These are phyloP conservation scores for Schoenoplectus triqueter DNA, from an alignment of 202 grass and related monocot species.

Conservation along the genomic window DNA sequence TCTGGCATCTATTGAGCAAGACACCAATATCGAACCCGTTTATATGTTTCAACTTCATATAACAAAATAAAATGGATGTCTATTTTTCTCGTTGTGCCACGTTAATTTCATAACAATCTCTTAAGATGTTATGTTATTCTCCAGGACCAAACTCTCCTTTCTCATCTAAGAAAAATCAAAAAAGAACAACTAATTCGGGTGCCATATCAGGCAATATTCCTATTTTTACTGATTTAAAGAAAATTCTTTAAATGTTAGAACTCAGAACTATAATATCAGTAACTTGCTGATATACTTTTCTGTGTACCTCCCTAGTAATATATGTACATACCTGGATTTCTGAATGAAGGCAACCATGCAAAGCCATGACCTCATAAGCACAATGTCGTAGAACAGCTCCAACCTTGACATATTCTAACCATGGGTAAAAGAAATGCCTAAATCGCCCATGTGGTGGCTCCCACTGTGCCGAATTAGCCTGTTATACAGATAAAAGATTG, in stretches of 20 bases:
- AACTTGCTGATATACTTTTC: not conserved
- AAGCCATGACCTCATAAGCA: constrained; percentile 78
- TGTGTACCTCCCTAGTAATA: not conserved
- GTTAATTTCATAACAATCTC: not conserved
- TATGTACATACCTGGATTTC: constrained; percentile 69
- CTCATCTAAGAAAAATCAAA: not conserved
- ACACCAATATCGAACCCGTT: not conserved
- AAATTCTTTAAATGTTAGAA: not conserved
- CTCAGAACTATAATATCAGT: not conserved
- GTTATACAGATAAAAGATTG: no score
- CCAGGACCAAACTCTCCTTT: not conserved
- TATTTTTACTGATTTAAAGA: not conserved
- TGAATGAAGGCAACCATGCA: constrained; percentile 76
- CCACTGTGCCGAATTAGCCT: constrained; percentile 85
- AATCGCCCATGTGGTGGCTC: constrained; percentile 84
- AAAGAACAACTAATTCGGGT: not conserved
- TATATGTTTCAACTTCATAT: not conserved
- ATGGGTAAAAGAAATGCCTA: constrained; percentile 69
- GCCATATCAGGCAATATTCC: not conserved
- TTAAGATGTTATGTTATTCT: constrained; percentile 10
- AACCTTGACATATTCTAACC: constrained; percentile 70
- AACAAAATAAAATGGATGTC: not conserved
- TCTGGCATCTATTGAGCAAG: constrained; percentile 25
- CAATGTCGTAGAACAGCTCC: constrained; percentile 64
- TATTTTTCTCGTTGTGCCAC: not conserved